Evolutionary conservation across 495 filamentous ascomycete genomes (phyloP), one percentile per base, ranked within the genome.

Genomic region (Xylaria acuta): DNA sequence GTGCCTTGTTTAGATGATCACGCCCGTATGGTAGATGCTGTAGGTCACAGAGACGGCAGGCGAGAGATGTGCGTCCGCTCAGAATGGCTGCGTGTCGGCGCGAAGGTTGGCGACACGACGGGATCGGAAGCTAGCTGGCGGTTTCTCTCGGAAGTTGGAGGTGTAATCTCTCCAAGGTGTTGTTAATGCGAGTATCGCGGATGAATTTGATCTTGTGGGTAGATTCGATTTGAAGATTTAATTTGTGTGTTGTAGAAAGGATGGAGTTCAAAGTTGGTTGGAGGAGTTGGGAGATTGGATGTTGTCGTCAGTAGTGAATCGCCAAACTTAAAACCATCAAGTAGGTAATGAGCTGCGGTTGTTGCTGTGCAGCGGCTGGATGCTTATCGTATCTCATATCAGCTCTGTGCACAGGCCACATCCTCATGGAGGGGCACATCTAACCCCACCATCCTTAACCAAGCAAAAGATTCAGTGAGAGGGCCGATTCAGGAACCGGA

Each of bases 381-480:
- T 5, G 30, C 60, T 64, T 45, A 64, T 64, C 60, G 12, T 20
- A 7, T 30, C 9, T 36, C 64, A 56, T 67, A 67, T 67, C 65
- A 22, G 18, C 25, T n/a, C 16, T 18, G 11, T 30, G 40, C 40
- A 65, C 27, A 22, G 78, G 79, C 78, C 77, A 80, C 53, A 71
- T 32, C 77, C 78, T 78, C 60, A 34, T 71, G 70, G 70, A 72
- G 70, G 70, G 70, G 70, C 54, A 66, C 20, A 11, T 51, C 27
- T 25, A 63, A 70, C 71, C 67, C 71, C 71, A 53, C 67, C 56
- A 70, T 63, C 66, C 14, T 45, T 63, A 45, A 58, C 62, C 59
- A 38, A 67, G 41, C 51, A 66, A 70, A 56, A 56, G 49, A 43
- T 47, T 41, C n/a, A 59, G 38, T 16, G 22, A 30, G 38, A 54